Base-by-base conservation (phyloP, 495 filamentous ascomycete species). In the Viridothelium virens region DNA sequence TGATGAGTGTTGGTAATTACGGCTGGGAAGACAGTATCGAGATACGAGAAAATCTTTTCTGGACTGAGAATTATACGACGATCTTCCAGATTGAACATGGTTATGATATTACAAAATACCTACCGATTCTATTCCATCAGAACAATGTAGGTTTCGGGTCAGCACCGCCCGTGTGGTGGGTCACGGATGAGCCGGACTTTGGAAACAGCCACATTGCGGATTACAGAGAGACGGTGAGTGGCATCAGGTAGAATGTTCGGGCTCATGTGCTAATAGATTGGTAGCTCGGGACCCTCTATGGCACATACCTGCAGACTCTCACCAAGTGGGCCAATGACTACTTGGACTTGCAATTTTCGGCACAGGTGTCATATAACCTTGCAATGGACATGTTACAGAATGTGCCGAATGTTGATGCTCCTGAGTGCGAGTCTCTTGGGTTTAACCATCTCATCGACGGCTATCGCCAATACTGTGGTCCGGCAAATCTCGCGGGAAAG, bases 301-400 rank as follows among this genome's bases (percentile, higher is more conserved):
- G 68, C 18, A 70, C 66, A 0, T 81, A 81, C 65, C 64, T 81
- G 3, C 6, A 70, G 16, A 61, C 69, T 1, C 67, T 79, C 12
- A 72, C 67, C 2, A 37, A 72, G 2, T 83, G 80, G 79, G 62
- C 74, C 1, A 16, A 31, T 10, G 33, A 61, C 34, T 68, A 47
- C 16, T 38, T 68, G 1, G 7, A 65, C n/a, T 46, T 56, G 10
- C 63, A 80, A 53, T 77, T 75, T 38, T 83, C 82, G 4, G 66
- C 75, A 25, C 82, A 84, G 68, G 74, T 78, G 1, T 76, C 74
- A 0, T 84, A 84, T 69, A 82, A 82, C 44, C 65, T 81, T 46
- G 78, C 78, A 0, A 71, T 84, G 44, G 77, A 83, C 64, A 79
- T 81, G 77, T 56, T 68, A 9, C 39, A 62, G 16, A 68, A 74